These are phyloP conservation scores for Neofusicoccum cordaticola DNA, from an alignment of 2,329 filamentous ascomycete genomes.

Conservation along the genomic window DNA sequence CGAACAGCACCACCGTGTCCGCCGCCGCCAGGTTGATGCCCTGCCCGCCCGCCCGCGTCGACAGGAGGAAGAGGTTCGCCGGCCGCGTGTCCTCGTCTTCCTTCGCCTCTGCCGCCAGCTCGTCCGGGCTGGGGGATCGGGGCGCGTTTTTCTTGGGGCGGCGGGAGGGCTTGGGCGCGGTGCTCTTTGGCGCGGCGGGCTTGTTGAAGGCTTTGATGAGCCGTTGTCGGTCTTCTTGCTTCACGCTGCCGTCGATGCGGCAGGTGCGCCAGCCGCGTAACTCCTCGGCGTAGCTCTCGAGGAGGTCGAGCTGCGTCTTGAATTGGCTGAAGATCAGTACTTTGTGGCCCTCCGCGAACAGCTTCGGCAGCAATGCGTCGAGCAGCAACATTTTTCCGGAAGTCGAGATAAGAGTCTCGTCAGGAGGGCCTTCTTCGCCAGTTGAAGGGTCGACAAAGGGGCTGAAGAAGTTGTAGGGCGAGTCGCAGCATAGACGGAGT, in stretches of 20 bases:
- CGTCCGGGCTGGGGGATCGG: not conserved
- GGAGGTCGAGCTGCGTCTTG: slow-evolving; percentile 86
- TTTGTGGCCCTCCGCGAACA: slow-evolving; percentile 77
- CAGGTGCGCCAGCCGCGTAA: slow-evolving; percentile 78
- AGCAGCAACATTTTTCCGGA: slow-evolving; percentile 96
- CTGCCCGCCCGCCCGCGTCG: slow-evolving; percentile 87
- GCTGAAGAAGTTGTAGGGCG: slow-evolving; percentile 94
- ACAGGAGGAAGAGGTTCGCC: slow-evolving; percentile 79
- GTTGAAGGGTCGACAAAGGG: slow-evolving; percentile 59
- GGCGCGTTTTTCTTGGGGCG: slow-evolving; percentile 11
- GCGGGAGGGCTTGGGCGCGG: slow-evolving; percentile 17
- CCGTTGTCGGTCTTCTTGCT: slow-evolving; percentile 58
- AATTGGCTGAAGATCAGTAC: slow-evolving; percentile 97
- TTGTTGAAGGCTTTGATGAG: slow-evolving; percentile 52
- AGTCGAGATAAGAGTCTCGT: slow-evolving; percentile 78
- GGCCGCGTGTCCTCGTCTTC: slow-evolving; percentile 30
- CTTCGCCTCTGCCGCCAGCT: slow-evolving; percentile 20
- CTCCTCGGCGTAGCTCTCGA: slow-evolving; percentile 80
- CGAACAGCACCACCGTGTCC: slow-evolving; percentile 90
- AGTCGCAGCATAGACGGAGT: slow-evolving; percentile 86
- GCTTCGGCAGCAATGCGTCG: slow-evolving; percentile 74
- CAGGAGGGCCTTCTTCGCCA: slow-evolving; percentile 52
- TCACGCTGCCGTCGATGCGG: slow-evolving; percentile 85
- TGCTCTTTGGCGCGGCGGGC: slow-evolving; percentile 29
- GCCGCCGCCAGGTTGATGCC: slow-evolving; percentile 92